Conservation (phyloP, 2,329 filamentous ascomycete species). For the Huntiella omanensis region DNA sequence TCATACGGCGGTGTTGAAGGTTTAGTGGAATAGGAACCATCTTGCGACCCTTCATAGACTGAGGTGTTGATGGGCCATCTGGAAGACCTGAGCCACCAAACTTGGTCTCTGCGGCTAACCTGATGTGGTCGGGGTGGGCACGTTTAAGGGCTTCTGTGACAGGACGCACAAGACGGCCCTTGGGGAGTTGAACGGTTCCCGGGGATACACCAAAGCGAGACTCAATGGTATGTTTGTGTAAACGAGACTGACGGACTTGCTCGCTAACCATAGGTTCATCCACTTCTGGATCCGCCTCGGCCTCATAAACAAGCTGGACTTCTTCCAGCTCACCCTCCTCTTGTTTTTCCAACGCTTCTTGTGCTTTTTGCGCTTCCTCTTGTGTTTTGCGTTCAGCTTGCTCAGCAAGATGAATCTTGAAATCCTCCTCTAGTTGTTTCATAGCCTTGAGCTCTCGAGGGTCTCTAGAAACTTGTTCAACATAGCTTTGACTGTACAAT, state of each 20-base stretch:
- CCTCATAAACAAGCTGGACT: slow-evolving; percentile 17
- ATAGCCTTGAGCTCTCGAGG: slow-evolving; percentile 36
- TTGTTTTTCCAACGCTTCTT: no score
- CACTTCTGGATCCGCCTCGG: slow-evolving; percentile 17
- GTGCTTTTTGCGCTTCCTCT: slow-evolving; percentile 15
- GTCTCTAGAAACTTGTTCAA: slow-evolving; percentile 30
- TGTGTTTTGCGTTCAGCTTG: slow-evolving; percentile 20
- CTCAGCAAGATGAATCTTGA: slow-evolving; percentile 23
- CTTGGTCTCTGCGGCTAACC: slow-evolving; percentile 47
- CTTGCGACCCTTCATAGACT: slow-evolving; percentile 32
- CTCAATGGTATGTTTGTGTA: slow-evolving; percentile 54
- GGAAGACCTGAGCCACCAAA: slow-evolving; percentile 67
- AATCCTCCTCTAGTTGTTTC: slow-evolving; percentile 37
- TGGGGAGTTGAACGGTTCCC: slow-evolving; percentile 56
- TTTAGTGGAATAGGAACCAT: slow-evolving; percentile 48
- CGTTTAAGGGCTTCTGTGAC: slow-evolving; percentile 49
- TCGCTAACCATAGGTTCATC: slow-evolving; percentile 13
- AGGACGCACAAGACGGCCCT: slow-evolving; percentile 47
- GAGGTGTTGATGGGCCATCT: slow-evolving; percentile 53
- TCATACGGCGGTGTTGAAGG: slow-evolving; percentile 47
- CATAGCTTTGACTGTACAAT: slow-evolving; percentile 17
- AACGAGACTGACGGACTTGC: slow-evolving; percentile 23
- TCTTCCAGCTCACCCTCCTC: slow-evolving; percentile 19
- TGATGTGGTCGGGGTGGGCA: slow-evolving; percentile 56
- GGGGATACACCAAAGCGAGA: slow-evolving; percentile 61